Percentiles rank a stretch among this genome's conserved stretches.
These are phyloP conservation scores for Actinomortierella wolfii DNA, from an alignment of 371 early-diverging fungal species.

Conservation along the genomic window DNA sequence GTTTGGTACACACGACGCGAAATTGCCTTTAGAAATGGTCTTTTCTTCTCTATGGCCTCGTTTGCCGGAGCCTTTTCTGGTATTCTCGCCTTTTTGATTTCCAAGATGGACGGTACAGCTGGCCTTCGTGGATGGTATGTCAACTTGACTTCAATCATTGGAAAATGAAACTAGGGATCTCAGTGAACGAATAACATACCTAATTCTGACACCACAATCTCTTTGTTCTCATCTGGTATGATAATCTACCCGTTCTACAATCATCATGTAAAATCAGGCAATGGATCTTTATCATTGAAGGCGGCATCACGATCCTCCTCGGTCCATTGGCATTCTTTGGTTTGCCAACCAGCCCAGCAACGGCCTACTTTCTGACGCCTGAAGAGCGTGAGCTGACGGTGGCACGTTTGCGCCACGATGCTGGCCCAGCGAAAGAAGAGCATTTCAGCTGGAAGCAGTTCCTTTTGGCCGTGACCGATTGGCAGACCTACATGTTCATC, in stretches of 20 bases:
- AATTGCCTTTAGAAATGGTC: conserved; percentile 7
- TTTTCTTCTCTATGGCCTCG: conserved; percentile 29
- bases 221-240: too few relatives aligned
- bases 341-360: conserved; percentile 71
- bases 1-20: background rate
- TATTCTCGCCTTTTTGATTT: conserved; percentile 60
- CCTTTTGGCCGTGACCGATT: conserved; percentile 53
- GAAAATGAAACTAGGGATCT: too few relatives aligned
- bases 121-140: conserved; percentile 43
- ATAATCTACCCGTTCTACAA: too few relatives aligned
- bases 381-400: conserved; percentile 57
- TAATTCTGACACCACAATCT: too few relatives aligned
- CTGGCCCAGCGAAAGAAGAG: conserved; percentile 57
- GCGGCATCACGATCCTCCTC: conserved; percentile 61
- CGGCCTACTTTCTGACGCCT: conserved; percentile 59
- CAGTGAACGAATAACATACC: too few relatives aligned
- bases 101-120: conserved; percentile 54
- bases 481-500: conserved; percentile 54
- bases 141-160: too few relatives aligned
- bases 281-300: conserved; percentile 70
- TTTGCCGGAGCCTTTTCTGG: conserved; percentile 57
- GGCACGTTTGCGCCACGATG: conserved; percentile 58
- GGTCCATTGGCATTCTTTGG: conserved; percentile 58
- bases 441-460: conserved; percentile 59
- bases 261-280: too few relatives aligned